Conservation (phyloP, 1,284 basidiomycete species). For the Apiotrichum akiyoshidainum region DNA sequence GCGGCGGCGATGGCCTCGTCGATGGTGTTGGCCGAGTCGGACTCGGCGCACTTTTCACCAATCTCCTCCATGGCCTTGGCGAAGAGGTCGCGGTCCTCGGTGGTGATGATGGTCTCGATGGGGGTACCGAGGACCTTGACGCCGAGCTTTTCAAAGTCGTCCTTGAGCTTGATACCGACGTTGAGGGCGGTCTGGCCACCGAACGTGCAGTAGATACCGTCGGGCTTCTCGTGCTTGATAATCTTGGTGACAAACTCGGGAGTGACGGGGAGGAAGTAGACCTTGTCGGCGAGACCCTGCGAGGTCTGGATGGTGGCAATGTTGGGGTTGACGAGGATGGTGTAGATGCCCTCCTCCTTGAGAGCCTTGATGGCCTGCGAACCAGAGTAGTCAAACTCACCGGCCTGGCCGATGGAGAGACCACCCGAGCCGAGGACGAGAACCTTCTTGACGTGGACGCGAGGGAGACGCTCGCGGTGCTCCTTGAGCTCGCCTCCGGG, state of each 20-base stretch:
- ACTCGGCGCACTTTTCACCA: conserved; percentile 86
- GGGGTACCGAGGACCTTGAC: conserved; percentile 94
- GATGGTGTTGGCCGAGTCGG: conserved; percentile 69
- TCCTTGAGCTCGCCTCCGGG: conserved; percentile 83
- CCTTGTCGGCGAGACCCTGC: conserved; percentile 95
- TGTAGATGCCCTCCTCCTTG: conserved; percentile 98
- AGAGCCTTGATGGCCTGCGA: conserved; percentile 99
- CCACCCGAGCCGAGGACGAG: conserved; percentile 97
- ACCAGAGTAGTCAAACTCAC: conserved; percentile 99
- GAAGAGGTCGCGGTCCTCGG: conserved; percentile 94
- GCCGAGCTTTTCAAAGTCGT: conserved; percentile 82
- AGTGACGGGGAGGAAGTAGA: conserved; percentile 97
- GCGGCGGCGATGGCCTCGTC: conserved; percentile 88
- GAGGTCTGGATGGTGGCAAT: conserved; percentile 99
- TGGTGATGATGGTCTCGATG: conserved; percentile 95
- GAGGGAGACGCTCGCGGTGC: conserved; percentile 67
- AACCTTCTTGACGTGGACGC: conserved; percentile 80
- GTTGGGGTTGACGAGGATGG: conserved; percentile 96
- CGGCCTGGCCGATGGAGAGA: conserved; percentile 95
- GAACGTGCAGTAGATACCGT: conserved; percentile 98
- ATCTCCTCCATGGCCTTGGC: conserved; percentile 94
- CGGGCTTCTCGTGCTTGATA: conserved; percentile 96
- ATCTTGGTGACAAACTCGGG: conserved; percentile 97
- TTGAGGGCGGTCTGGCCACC: conserved; percentile 97
- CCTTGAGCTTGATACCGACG: conserved; percentile 95